A percentile compares a stretch with the other conserved stretches of the same genome.
phyloP scores from a whole-genome alignment of 768 basidiomycete species.

The Botryobasidium botryosum region DNA sequence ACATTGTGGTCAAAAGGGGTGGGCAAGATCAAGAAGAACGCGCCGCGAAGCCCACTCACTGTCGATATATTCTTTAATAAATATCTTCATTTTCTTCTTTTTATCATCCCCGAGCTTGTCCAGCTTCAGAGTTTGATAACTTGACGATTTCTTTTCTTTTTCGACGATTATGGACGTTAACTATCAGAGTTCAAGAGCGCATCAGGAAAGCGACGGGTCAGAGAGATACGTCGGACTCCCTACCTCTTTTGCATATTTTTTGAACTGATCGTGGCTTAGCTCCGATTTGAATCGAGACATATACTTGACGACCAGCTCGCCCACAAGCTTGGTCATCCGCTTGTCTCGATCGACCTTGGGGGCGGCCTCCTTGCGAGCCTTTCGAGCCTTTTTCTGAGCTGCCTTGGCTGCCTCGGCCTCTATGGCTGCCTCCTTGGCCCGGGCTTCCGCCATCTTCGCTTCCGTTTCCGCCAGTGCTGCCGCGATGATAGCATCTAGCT shows the following conservation, averaged over 20 bases:
- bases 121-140: constrained; percentile 55
- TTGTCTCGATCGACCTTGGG: constrained; percentile 37
- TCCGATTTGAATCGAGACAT: constrained; percentile 79
- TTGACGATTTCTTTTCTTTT: constrained; percentile 85
- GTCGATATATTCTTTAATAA: constrained; percentile 75
- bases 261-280: constrained; percentile 70
- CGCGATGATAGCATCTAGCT: constrained; percentile 23
- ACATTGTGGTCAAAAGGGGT: neutral
- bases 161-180: constrained; percentile 75
- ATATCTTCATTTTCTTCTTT: constrained; percentile 75
- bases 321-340: constrained; percentile 62
- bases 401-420: constrained; percentile 3
- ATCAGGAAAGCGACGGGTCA: constrained; percentile 4
- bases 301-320: constrained; percentile 75
- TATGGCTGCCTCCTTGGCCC: constrained; percentile 10
- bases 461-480: constrained; percentile 21
- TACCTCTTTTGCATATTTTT: constrained; percentile 91
- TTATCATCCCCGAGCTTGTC: constrained; percentile 78
- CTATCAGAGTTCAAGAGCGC: too few relatives aligned
- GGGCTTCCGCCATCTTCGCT: constrained; percentile 9
- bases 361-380: constrained; percentile 22
- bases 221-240: constrained; percentile 10
- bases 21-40: neutral
- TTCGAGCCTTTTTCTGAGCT: constrained; percentile 40
- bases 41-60: constrained; percentile 18